These are phyloP conservation scores for Castanea sativa DNA, from an alignment of 306 rosid species.

Conservation along the genomic window DNA sequence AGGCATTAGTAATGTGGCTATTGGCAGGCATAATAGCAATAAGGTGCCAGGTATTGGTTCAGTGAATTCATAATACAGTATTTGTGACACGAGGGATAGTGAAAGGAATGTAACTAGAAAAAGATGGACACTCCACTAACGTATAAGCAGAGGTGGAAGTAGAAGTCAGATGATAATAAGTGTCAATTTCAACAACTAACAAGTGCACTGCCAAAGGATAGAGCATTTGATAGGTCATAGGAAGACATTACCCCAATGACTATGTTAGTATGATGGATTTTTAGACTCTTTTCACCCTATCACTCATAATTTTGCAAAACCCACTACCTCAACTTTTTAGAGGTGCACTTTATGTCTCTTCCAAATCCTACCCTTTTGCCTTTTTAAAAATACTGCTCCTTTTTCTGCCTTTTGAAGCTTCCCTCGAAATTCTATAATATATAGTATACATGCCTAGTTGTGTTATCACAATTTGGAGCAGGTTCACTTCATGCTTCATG, in stretches of 20 bases:
- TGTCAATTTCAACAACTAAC: constrained; percentile 34
- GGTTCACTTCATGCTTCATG: constrained; percentile 14
- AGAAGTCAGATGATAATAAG: background rate
- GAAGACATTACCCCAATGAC: constrained; percentile 8
- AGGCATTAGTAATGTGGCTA: background rate
- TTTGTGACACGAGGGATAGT: constrained; percentile 18
- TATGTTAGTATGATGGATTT: constrained; percentile 24
- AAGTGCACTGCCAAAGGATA: constrained; percentile 20
- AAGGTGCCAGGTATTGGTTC: constrained; percentile 1
- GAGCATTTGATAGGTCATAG: constrained; percentile 11
- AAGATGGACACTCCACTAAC: constrained; percentile 40
- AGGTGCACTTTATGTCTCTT: no score
- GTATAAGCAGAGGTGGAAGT: constrained; percentile 27
- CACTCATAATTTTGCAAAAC: constrained; percentile 20
- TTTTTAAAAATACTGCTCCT: constrained; percentile 4
- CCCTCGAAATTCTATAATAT: background rate
- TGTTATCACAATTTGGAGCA: background rate
- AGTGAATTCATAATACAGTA: background rate
- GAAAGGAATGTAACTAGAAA: constrained; percentile 20
- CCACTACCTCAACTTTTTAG: constrained; percentile 3
- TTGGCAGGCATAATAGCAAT: background rate
- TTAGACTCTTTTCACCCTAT: constrained; percentile 5
- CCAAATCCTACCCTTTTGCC: background rate
- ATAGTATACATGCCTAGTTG: no score
- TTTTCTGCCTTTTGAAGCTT: constrained; percentile 24